A percentile compares a stretch with the other conserved stretches of the same genome.
Conservation (phyloP, 306 rosid species). For the Medicago arabica region DNA sequence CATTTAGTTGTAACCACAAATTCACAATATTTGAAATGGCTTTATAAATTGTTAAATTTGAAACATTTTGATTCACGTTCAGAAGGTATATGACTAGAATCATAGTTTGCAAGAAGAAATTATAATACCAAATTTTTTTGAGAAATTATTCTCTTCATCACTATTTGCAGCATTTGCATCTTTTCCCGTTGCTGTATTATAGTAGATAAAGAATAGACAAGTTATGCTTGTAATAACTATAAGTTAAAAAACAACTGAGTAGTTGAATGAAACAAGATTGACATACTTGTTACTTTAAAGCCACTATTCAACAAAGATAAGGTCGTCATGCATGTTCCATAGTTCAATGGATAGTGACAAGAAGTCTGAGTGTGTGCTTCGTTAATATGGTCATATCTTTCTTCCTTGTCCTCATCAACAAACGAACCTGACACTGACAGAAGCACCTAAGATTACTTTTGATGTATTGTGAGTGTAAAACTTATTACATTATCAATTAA, state of each 20-base stretch:
- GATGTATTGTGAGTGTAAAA: too few species aligned
- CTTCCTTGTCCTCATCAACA: conserved; percentile 45
- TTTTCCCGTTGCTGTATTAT: conserved; percentile 44
- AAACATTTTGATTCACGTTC: conserved; percentile 6
- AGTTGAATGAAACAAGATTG: neutral
- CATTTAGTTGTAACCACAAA: neutral
- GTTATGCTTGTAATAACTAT: conserved; percentile 6
- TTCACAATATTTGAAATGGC: neutral
- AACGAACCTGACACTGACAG: conserved; percentile 47
- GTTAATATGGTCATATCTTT: neutral
- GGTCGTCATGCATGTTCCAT: conserved; percentile 42
- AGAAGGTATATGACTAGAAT: neutral
- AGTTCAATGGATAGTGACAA: conserved; percentile 43
- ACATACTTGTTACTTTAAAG: conserved; percentile 42
- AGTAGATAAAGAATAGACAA: conserved; percentile 22
- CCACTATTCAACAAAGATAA: conserved; percentile 21
- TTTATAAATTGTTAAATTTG: neutral
- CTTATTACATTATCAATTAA: neutral
- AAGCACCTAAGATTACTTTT: neutral
- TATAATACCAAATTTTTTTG: conserved; percentile 35
- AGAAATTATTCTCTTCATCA: conserved; percentile 49
- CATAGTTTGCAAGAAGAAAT: conserved; percentile 7
- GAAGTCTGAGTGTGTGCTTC: neutral
- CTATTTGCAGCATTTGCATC: conserved; percentile 2
- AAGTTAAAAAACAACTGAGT: neutral